Base-by-base conservation (phyloP, 2,329 filamentous ascomycete species). In the Waltergamsia citrina region DNA sequence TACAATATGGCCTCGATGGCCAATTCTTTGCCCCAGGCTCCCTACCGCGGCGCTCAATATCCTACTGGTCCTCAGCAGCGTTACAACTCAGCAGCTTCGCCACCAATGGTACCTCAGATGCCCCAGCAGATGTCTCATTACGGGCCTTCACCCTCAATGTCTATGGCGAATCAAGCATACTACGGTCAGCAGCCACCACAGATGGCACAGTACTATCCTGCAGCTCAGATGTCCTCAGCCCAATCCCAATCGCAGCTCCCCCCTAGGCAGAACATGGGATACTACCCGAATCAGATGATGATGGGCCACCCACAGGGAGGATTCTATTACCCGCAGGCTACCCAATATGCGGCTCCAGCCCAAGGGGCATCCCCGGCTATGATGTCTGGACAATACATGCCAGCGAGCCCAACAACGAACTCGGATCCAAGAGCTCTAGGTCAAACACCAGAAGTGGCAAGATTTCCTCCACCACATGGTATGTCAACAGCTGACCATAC, bases 1-100 rank as follows among this genome's bases (percentile, higher is more conserved):
- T 73, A 67, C 49, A 67, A 65, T 42, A 69, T 72, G 67, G 50
- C 44, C 15, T 41, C 52, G 12, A 60, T 74, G 56, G 51, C 53
- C 20, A 60, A 54, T 41, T 49, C 63, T 32, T 51, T 72, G 20
- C 67, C 68, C 0, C 56, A 59, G 22, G 39, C 51, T 17, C 48
- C 46, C 6, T 67, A 63, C 43, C 57, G 57, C 37, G 50, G 52
- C 20, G 50, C 47, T 7, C 61, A 60, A 27, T 60, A 62, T 33
- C 44, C 50, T 26, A 56, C 56, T 22, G 50, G 47, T 21, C 47
- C 46, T 26, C 57, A 54, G 28, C 55, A 51, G 31, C 52, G 52
- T 27, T 59, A 52, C 41, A 49, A 49, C 37, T 39, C 55, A 41
- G 27, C 54, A 47, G 42, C 52, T 18, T 55, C 62, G 15, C 50